Percentiles rank a stretch among this genome's conserved stretches.
Evolutionary conservation across 2,329 filamentous ascomycete species (phyloP).

Genomic region (Lachnellula subtilissima): DNA sequence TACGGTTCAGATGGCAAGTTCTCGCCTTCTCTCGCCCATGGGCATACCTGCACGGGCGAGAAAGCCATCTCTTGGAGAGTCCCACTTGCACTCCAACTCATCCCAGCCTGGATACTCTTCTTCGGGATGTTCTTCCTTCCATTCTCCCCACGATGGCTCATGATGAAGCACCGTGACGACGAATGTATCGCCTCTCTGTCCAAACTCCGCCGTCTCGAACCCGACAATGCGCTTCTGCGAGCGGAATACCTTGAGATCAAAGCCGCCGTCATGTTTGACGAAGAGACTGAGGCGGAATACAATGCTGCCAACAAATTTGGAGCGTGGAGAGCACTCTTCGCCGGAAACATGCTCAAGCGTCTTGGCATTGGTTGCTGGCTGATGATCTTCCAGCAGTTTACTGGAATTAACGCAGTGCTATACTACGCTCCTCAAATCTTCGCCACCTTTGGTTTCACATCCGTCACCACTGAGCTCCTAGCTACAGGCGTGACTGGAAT

Average conservation of each 20-base stretch:
- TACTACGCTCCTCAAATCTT: slow-evolving; percentile 50
- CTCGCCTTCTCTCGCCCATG: slow-evolving; percentile 12
- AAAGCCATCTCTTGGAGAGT: slow-evolving; percentile 42
- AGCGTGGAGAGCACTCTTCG: slow-evolving; percentile 39
- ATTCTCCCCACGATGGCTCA: slow-evolving; percentile 44
- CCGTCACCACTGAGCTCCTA: slow-evolving; percentile 48
- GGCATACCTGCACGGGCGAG: slow-evolving; percentile 39
- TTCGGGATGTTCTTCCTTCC: slow-evolving; percentile 41
- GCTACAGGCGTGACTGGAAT: slow-evolving; percentile 68
- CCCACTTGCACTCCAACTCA: slow-evolving; percentile 41
- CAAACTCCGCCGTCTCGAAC: slow-evolving; percentile 38
- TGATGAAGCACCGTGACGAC: slow-evolving; percentile 37
- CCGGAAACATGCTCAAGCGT: slow-evolving; percentile 45
- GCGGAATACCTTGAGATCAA: slow-evolving; percentile 45
- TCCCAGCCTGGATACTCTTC: slow-evolving; percentile 41
- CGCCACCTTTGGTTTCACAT: slow-evolving; percentile 42
- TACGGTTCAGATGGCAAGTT: slow-evolving; percentile 15
- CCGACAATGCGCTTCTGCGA: slow-evolving; percentile 37
- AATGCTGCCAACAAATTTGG: slow-evolving; percentile 41
- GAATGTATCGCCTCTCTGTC: slow-evolving; percentile 45
- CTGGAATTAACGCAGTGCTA: slow-evolving; percentile 35
- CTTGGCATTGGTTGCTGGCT: slow-evolving; percentile 40
- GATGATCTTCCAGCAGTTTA: slow-evolving; percentile 47
- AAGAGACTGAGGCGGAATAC: slow-evolving; percentile 37
- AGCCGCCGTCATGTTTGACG: slow-evolving; percentile 40